Percentiles rank a stretch among this genome's conserved stretches.
Conservation (phyloP, 495 filamentous ascomycete genomes). For the Baudoinia panamericana region DNA sequence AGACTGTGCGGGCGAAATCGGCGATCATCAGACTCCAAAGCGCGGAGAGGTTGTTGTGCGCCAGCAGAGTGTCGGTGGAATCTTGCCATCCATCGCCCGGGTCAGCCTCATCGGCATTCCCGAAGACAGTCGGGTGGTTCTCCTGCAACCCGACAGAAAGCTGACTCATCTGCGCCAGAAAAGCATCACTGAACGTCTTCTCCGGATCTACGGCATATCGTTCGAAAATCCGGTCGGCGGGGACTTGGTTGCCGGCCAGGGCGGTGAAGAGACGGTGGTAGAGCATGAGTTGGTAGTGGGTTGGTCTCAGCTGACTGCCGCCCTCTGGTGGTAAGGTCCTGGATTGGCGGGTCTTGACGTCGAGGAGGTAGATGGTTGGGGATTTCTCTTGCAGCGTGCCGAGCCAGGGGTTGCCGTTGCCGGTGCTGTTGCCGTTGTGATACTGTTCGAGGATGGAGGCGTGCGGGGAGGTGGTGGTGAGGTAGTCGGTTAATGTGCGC, state of each 20-base stretch:
- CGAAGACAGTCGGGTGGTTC: background rate
- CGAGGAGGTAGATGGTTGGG: conserved; percentile 50
- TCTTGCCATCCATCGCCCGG: conserved; percentile 30
- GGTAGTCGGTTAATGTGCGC: conserved; percentile 18
- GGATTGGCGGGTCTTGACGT: conserved; percentile 70
- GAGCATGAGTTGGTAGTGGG: conserved; percentile 75
- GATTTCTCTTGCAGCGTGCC: conserved; percentile 12
- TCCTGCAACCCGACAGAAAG: conserved; percentile 47
- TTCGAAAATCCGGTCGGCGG: conserved; percentile 49
- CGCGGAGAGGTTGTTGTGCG: conserved; percentile 43
- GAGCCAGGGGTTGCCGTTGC: conserved; percentile 2
- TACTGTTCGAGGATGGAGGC: background rate
- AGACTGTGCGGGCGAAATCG: conserved; percentile 22
- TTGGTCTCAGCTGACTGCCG: conserved; percentile 56
- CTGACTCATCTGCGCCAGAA: conserved; percentile 63
- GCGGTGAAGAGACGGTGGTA: conserved; percentile 77
- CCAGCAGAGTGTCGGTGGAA: conserved; percentile 42
- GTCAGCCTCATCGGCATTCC: too few species aligned
- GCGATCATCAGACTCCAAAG: conserved; percentile 57
- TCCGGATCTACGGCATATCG: conserved; percentile 56
- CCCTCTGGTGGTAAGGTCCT: conserved; percentile 46
- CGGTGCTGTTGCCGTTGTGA: too few species aligned
- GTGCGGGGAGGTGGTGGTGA: conserved; percentile 5
- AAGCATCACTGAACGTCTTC: conserved; percentile 57
- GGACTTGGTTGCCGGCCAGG: conserved; percentile 57